Evolutionary conservation across 2,329 filamentous ascomycete species (phyloP), one percentile per base, ranked within the genome.

Genomic region (Chrysoporthe austroafricana): DNA sequence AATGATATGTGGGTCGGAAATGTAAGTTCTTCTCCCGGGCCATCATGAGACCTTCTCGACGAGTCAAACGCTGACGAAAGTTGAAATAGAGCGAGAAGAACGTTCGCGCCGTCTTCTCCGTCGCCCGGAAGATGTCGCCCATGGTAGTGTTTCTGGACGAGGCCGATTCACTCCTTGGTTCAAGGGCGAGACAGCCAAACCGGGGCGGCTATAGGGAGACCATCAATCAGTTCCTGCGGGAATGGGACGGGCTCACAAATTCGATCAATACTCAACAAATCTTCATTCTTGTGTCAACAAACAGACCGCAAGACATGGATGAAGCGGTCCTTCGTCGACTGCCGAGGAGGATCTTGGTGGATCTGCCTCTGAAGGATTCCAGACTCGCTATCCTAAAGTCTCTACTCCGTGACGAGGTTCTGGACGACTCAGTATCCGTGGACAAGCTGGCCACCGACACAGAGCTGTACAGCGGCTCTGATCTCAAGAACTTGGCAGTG

Each of bases 241-340:
- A 98, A 77, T 98, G 95, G 96, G 96, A 98, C 73, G 96, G 96
- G 13, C 90, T 98, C 83, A 83, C 83, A 64, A 91, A 92, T 73
- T 84, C 89, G 16, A 50, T 70, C 34, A 63, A 63, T 68, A 70
- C 67, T 44, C 86, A 89, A 59, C 91, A 91, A 21, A 93, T 95
- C 2, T 98, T 99, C 77, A 95, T 99, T 78, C 97, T 99, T 94
- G 94, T 98, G 0, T 95, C 96, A 39, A 98, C 94, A 9, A 98
- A 99, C 78, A 86, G 95, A 11, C 96, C 96, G 0, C 97, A 97
- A 74, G 96, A 98, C 75, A 87, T 99, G 0, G 96, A 99, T 74
- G 92, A 96, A 73, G 92, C 92, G 11, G 91, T 96, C 11, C 84
- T 96, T 58, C 85, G 92, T n/a, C 86, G 92, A 14, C 81, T 94